A percentile compares a stretch with the other conserved stretches of the same genome.
phyloP scores from a whole-genome alignment of 257 asterid genomes.

The Hygrophila difformis region DNA sequence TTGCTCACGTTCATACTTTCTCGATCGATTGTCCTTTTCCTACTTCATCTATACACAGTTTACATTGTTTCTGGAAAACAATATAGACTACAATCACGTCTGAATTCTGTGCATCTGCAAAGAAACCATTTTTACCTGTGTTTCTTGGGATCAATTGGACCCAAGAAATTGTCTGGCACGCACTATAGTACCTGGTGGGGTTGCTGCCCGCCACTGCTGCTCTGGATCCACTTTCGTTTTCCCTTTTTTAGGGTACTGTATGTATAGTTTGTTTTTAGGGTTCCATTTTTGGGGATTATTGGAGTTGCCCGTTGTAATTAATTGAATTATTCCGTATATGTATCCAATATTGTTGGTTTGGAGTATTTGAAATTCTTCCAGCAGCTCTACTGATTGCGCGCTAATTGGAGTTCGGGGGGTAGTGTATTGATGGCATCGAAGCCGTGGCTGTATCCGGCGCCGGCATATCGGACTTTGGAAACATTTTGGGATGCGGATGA shows the following conservation, averaged over 20 bases:
- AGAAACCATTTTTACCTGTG: too few relatives aligned
- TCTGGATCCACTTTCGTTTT: neutral
- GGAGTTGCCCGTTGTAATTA: too few relatives aligned
- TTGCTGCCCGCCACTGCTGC: conserved; percentile 20
- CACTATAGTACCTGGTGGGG: conserved; percentile 29
- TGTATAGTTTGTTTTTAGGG: neutral
- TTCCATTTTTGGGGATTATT: neutral
- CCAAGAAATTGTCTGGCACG: conserved; percentile 32
- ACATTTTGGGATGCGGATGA: conserved; percentile 84
- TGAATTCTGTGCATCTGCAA: too few relatives aligned
- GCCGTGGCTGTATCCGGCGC: conserved; percentile 63
- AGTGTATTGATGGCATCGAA: conserved; percentile 54
- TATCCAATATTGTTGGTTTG: too few relatives aligned
- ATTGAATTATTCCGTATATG: too few relatives aligned
- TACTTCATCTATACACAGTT: too few relatives aligned
- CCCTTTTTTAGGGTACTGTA: too few relatives aligned
- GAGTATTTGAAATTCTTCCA: neutral
- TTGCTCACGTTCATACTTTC: neutral
- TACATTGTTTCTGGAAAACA: too few relatives aligned
- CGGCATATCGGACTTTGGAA: conserved; percentile 52
- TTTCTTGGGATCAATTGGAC: too few relatives aligned
- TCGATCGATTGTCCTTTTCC: too few relatives aligned
- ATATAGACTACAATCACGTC: too few relatives aligned
- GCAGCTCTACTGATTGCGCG: neutral
- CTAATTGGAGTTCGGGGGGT: neutral